phyloP scores from a whole-genome alignment of 2,329 filamentous ascomycete genomes.

The Colletotrichum camelliae region DNA sequence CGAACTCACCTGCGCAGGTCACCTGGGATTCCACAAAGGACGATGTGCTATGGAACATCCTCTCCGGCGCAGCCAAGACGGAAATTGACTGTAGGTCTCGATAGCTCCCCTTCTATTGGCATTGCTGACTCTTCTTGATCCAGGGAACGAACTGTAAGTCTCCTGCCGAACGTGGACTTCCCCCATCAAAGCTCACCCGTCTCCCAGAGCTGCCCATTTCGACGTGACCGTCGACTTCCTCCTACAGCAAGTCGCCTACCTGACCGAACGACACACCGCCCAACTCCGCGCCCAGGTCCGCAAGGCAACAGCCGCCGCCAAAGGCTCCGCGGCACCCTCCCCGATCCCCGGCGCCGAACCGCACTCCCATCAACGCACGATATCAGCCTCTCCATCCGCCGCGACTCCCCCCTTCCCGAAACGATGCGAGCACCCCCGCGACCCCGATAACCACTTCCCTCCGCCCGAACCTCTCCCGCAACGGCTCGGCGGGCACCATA shows the following conservation, averaged over 20 bases:
- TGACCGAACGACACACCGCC: slow-evolving; percentile 88
- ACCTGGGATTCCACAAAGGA: slow-evolving; percentile 91
- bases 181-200: slow-evolving; percentile 20
- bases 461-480: slow-evolving; percentile 52
- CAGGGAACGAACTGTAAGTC: slow-evolving; percentile 79
- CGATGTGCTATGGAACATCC: slow-evolving; percentile 85
- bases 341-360: slow-evolving; percentile 59
- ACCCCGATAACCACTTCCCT: slow-evolving; percentile 48
- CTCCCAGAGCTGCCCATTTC: slow-evolving; percentile 71
- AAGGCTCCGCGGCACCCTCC: slow-evolving; percentile 62
- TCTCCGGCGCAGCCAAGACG: slow-evolving; percentile 81
- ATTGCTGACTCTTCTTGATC: neutral
- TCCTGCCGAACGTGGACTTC: neutral
- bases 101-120: neutral
- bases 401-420: slow-evolving; percentile 60
- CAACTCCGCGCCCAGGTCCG: slow-evolving; percentile 91
- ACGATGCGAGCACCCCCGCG: slow-evolving; percentile 48
- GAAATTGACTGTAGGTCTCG: slow-evolving; percentile 80
- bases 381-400: slow-evolving; percentile 64
- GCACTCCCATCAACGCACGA: slow-evolving; percentile 42
- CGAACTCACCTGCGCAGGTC: slow-evolving; percentile 56
- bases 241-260: slow-evolving; percentile 90
- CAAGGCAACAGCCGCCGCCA: slow-evolving; percentile 67
- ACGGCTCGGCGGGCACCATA: slow-evolving; percentile 51
- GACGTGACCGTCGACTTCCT: slow-evolving; percentile 88